A percentile compares a stretch with the other conserved stretches of the same genome.
Conservation (phyloP, 2,329 filamentous ascomycete species). For the Dactylella cylindrospora region DNA sequence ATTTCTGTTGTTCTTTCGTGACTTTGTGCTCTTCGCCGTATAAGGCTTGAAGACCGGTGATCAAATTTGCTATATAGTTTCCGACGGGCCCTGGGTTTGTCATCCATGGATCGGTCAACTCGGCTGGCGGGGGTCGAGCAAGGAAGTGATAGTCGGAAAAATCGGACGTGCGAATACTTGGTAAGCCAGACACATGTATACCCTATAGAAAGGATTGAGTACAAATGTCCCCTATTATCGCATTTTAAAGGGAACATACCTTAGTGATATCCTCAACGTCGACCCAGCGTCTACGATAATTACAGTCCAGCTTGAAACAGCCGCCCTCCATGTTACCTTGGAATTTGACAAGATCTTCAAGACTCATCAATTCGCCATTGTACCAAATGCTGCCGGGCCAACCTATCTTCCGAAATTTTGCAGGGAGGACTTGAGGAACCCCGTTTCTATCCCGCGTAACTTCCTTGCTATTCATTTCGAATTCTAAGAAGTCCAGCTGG, state of each 20-base stretch:
- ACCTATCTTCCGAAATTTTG: neutral
- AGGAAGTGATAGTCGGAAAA: neutral
- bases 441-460: constrained; percentile 2
- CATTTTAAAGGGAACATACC: neutral
- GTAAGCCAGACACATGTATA: neutral
- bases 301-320: constrained; percentile 3
- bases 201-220: neutral
- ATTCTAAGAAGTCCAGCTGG: neutral
- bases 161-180: neutral
- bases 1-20: neutral
- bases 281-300: neutral
- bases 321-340: neutral
- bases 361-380: neutral
- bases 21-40: neutral
- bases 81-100: neutral
- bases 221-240: neutral
- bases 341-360: constrained; percentile 5
- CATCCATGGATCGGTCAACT: neutral
- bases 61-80: neutral
- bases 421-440: neutral
- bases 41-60: neutral
- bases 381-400: constrained; percentile 8
- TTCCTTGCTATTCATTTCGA: neutral
- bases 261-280: neutral
- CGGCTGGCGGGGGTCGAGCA: neutral